Base-by-base conservation (phyloP, 1,284 basidiomycete species). In the Athelia sp. region DNA sequence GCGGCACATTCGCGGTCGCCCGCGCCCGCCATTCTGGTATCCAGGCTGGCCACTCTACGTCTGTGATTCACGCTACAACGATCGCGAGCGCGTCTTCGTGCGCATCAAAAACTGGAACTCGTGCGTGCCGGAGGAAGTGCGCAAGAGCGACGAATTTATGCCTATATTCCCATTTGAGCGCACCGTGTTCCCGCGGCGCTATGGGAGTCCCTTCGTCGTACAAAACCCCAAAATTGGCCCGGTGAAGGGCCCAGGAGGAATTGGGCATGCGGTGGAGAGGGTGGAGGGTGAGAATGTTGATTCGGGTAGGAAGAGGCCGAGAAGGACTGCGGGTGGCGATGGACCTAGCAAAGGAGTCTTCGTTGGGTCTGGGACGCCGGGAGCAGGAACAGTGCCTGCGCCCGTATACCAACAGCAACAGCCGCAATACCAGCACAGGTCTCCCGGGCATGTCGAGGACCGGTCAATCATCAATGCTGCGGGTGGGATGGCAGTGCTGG, bases 61-160 rank as follows among this genome's bases (percentile, higher is more conserved):
- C 14, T 95, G 93, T 70, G 88, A 93, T 63, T 87, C 87, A 32
- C 81, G 93, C 23, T 98, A 95, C 74, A 93, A 96, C 65, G 90
- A 95, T 65, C 81, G 85, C 43, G 87, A 90, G 52, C 82, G 83
- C 29, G 71, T 82, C 17, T 88, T 89, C 56, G 89, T 93, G 52
- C 83, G 84, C 63, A 93, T 98, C 71, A 95, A 95, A 72, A 94
- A 93, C 66, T 98, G 94, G 94, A 84, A 84, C 58, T 89, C 87
- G 49, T 93, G 91, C 63, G 86, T 96, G 10, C 93, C 93, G 0
- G 91, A 90, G 61, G 86, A 90, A 64, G 77, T 91, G 22, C 76
- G 88, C 49, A 88, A 89, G 69, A 83, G 76, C 55, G 72, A 74
- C 35, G 84, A 86, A 56, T 90, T 84, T 64, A 92, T 90, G 86